Evolutionary conservation across 768 basidiomycete species (phyloP).

Genomic region (Phanerochaete carnosa): DNA sequence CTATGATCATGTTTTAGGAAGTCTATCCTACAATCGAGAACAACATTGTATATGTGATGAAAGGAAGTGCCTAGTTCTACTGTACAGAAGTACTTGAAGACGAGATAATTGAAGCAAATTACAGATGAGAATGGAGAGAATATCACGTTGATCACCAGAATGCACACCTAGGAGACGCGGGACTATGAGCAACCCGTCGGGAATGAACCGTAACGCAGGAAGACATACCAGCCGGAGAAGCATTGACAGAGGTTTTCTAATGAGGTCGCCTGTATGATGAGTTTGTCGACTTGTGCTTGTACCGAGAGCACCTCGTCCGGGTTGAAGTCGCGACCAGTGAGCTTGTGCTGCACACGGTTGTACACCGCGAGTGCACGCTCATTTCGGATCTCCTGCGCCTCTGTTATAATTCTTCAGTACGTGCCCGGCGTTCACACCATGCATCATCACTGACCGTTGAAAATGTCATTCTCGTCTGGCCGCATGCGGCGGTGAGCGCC

Average conservation of each 20-base stretch:
- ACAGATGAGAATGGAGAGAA: neutral
- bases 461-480: slow-evolving; percentile 92
- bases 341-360: slow-evolving; percentile 91
- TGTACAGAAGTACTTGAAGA: neutral
- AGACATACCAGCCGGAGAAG: slow-evolving; percentile 85
- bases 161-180: slow-evolving; percentile 51
- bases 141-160: slow-evolving; percentile 56
- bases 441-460: slow-evolving; percentile 62
- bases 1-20: too few species aligned
- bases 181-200: neutral
- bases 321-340: slow-evolving; percentile 95
- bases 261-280: slow-evolving; percentile 91
- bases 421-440: too few species aligned
- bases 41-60: neutral
- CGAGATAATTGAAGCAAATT: neutral
- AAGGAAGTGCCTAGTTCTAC: neutral
- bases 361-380: slow-evolving; percentile 88
- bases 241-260: slow-evolving; percentile 96
- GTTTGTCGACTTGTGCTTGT: slow-evolving; percentile 83
- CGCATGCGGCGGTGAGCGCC: slow-evolving; percentile 79
- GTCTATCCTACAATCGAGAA: too few species aligned
- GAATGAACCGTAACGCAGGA: too few species aligned
- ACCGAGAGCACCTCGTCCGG: slow-evolving; percentile 73
- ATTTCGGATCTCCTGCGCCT: slow-evolving; percentile 83
- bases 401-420: slow-evolving; percentile 29